These are phyloP conservation scores for Geotrichum cucujoidarum DNA, from an alignment of 1,139 yeast species.

Conservation along the genomic window DNA sequence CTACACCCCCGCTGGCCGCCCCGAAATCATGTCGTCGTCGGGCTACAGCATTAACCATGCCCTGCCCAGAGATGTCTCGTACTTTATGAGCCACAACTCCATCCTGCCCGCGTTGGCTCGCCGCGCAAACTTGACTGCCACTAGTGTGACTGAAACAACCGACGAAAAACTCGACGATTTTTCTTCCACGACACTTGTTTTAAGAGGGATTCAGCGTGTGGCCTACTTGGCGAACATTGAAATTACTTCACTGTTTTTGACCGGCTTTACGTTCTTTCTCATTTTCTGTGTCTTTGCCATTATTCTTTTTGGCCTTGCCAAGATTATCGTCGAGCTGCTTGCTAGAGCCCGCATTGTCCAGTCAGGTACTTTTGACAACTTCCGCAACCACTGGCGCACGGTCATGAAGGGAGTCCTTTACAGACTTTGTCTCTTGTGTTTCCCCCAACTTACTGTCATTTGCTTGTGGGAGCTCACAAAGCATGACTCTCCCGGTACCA, in stretches of 20 bases:
- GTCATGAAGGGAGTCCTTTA: constrained; percentile 84
- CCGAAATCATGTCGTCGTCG: background rate
- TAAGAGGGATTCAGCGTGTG: constrained; percentile 90
- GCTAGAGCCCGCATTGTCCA: constrained; percentile 57
- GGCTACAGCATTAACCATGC: background rate
- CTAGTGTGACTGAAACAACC: constrained; percentile 48
- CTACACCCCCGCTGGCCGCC: constrained; percentile 1
- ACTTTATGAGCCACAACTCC: constrained; percentile 17
- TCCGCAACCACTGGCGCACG: constrained; percentile 72
- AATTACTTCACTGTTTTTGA: constrained; percentile 75
- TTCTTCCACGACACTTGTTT: constrained; percentile 62
- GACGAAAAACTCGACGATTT: constrained; percentile 56
- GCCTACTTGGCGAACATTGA: constrained; percentile 81
- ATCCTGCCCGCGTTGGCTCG: background rate
- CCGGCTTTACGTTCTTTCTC: constrained; percentile 79
- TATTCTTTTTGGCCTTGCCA: constrained; percentile 59
- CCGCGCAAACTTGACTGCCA: constrained; percentile 19
- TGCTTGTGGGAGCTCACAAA: constrained; percentile 86
- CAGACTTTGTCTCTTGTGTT: constrained; percentile 72
- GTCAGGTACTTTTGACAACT: constrained; percentile 60
- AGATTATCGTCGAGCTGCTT: constrained; percentile 68
- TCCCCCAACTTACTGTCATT: constrained; percentile 77
- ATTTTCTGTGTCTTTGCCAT: constrained; percentile 72
- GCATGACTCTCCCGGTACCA: constrained; percentile 76
- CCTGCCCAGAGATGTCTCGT: constrained; percentile 18